phyloP scores from a whole-genome alignment of 2,329 filamentous ascomycete genomes.

The Dothideomycetes sp. region DNA sequence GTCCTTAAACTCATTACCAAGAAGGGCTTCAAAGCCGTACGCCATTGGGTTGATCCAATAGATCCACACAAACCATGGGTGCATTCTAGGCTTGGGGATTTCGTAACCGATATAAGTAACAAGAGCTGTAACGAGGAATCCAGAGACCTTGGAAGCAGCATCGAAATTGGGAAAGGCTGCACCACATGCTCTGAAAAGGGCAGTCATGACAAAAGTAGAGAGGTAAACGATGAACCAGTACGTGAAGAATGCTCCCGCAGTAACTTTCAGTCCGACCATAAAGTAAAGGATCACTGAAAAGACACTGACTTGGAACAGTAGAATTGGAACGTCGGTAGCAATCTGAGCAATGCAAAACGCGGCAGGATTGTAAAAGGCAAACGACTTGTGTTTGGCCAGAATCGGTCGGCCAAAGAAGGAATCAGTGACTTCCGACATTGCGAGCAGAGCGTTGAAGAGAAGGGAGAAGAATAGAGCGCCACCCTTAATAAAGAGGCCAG shows the following conservation, averaged over 20 bases:
- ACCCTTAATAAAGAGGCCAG: conserved; percentile 52
- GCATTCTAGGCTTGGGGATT: conserved; percentile 22
- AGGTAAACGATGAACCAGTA: conserved; percentile 42
- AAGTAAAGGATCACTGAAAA: conserved; percentile 12
- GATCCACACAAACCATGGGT: conserved; percentile 42
- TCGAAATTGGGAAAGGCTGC: conserved; percentile 20
- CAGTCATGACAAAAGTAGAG: conserved; percentile 32
- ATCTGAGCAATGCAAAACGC: conserved; percentile 43
- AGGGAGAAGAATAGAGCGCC: conserved; percentile 56
- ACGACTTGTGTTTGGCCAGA: conserved; percentile 33
- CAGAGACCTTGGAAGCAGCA: conserved; percentile 20
- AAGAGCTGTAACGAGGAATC: conserved; percentile 17
- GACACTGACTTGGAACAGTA: conserved; percentile 38
- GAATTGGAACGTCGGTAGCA: conserved; percentile 41
- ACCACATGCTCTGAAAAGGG: conserved; percentile 33
- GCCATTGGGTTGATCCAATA: conserved; percentile 38
- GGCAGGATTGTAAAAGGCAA: conserved; percentile 26
- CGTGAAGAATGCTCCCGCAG: conserved; percentile 49
- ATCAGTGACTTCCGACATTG: conserved; percentile 56
- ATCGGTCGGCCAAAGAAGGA: conserved; percentile 34
- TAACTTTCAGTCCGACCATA: conserved; percentile 22
- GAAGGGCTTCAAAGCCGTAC: conserved; percentile 21
- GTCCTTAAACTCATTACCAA: conserved; percentile 48
- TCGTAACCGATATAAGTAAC: conserved; percentile 24
- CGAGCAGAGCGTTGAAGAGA: conserved; percentile 50